phyloP scores from a whole-genome alignment of 225 moss, liverwort and hornwort species.

The Bryum argenteum region DNA sequence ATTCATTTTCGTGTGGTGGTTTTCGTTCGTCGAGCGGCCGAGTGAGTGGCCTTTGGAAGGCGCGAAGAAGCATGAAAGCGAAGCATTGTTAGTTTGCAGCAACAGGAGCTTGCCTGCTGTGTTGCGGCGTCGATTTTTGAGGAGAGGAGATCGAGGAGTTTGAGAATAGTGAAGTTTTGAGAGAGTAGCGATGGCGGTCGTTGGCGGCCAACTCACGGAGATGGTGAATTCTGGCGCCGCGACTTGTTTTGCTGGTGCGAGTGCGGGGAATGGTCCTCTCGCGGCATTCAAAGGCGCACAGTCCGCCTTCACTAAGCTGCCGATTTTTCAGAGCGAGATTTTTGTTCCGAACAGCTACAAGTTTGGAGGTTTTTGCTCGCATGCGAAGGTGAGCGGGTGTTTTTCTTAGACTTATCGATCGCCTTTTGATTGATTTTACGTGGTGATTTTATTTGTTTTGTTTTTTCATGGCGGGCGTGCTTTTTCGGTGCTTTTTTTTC shows the following conservation, averaged over 20 bases:
- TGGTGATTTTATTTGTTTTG: not conserved
- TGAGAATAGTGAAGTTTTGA: not conserved
- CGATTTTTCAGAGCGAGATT: constrained; percentile 44
- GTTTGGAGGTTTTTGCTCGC: constrained; percentile 39
- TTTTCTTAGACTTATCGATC: not conserved
- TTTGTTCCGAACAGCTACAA: constrained; percentile 41
- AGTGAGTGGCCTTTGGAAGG: constrained; percentile 27
- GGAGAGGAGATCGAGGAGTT: not conserved
- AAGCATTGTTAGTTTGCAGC: constrained; percentile 4
- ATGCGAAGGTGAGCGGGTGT: constrained; percentile 41
- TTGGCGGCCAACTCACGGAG: constrained; percentile 33
- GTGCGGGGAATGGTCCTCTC: constrained; percentile 32
- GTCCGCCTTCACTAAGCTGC: constrained; percentile 44
- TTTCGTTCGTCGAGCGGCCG: constrained; percentile 18
- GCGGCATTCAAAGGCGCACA: constrained; percentile 35
- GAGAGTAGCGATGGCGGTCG: constrained; percentile 24
- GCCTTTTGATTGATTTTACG: not conserved
- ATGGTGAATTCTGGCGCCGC: constrained; percentile 41
- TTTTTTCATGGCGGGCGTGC: not conserved
- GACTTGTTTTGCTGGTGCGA: constrained; percentile 35
- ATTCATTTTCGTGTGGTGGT: not conserved
- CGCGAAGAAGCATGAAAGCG: constrained; percentile 15
- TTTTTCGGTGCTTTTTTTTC: not conserved
- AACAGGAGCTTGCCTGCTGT: not conserved
- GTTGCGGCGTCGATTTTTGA: not conserved